phyloP scores from a whole-genome alignment of 352 stramenopile genomes.

The Peronospora farinosa region DNA sequence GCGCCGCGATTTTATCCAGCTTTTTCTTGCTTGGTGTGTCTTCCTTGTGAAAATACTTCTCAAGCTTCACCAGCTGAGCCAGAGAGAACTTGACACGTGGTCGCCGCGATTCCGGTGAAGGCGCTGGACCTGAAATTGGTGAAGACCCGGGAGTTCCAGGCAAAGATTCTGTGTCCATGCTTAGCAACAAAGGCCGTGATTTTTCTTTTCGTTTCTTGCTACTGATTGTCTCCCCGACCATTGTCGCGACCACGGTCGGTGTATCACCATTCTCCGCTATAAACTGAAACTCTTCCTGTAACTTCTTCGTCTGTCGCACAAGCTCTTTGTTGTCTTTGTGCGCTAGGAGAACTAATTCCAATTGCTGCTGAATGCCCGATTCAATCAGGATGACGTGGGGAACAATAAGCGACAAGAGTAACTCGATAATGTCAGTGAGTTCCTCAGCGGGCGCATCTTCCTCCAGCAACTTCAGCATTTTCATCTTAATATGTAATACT shows the following conservation, averaged over 20 bases:
- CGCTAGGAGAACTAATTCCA: slow-evolving; percentile 69
- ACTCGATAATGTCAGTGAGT: slow-evolving; percentile 75
- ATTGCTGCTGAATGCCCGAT: slow-evolving; percentile 61
- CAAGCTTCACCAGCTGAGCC: slow-evolving; percentile 69
- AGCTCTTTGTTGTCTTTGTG: slow-evolving; percentile 86
- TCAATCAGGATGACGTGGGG: slow-evolving; percentile 69
- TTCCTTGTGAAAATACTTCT: slow-evolving; percentile 79
- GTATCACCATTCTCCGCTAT: slow-evolving; percentile 52
- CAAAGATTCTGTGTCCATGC: slow-evolving; percentile 51
- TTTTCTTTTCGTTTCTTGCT: slow-evolving; percentile 50
- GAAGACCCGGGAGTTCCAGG: slow-evolving; percentile 49
- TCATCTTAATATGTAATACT: slow-evolving; percentile 78
- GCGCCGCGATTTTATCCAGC: slow-evolving; percentile 65
- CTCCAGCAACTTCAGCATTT: slow-evolving; percentile 79
- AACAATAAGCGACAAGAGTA: slow-evolving; percentile 75
- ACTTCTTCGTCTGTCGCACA: slow-evolving; percentile 70
- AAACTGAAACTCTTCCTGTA: slow-evolving; percentile 74
- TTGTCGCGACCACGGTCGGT: slow-evolving; percentile 23
- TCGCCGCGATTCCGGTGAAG: slow-evolving; percentile 57
- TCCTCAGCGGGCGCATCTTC: slow-evolving; percentile 73
- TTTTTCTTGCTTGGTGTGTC: slow-evolving; percentile 77
- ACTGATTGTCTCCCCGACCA: slow-evolving; percentile 16
- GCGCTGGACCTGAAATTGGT: slow-evolving; percentile 52
- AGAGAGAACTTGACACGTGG: slow-evolving; percentile 74
- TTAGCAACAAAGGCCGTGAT: slow-evolving; percentile 35